phyloP scores from a whole-genome alignment of 2,329 filamentous ascomycete genomes.

The Colletotrichum sp. region DNA sequence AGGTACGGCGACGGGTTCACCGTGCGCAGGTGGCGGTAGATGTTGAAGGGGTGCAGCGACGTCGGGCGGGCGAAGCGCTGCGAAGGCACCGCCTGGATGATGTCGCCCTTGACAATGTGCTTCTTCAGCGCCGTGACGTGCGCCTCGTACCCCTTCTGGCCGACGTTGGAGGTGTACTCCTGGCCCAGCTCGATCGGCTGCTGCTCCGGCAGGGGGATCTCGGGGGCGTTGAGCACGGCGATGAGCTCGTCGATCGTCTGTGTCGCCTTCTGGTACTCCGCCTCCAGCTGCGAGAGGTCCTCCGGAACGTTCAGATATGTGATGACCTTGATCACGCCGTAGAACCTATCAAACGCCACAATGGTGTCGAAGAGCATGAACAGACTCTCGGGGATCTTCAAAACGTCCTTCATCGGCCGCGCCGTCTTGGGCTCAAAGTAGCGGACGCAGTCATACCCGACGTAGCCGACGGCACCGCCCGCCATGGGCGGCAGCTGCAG shows the following conservation, averaged over 20 bases:
- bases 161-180: conserved; percentile 91
- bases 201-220: conserved; percentile 80
- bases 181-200: conserved; percentile 74
- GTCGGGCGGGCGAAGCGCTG: conserved; percentile 92
- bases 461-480: conserved; percentile 93
- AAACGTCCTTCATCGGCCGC: conserved; percentile 83
- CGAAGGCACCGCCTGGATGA: conserved; percentile 96
- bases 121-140: conserved; percentile 87
- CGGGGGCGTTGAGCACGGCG: conserved; percentile 72
- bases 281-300: conserved; percentile 60
- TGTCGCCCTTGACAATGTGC: conserved; percentile 90
- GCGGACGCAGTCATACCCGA: conserved; percentile 95
- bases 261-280: conserved; percentile 73
- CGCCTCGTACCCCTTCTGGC: conserved; percentile 84
- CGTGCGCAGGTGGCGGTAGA: conserved; percentile 95
- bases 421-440: conserved; percentile 99
- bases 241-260: conserved; percentile 71
- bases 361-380: conserved; percentile 98
- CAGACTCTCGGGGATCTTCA: conserved; percentile 88
- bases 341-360: conserved; percentile 94
- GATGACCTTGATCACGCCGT: conserved; percentile 89
- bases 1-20: conserved; percentile 97
- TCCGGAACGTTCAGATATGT: conserved; percentile 81
- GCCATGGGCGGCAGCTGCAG: conserved; percentile 85
- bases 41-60: conserved; percentile 93